A percentile compares a stretch with the other conserved stretches of the same genome.
phyloP scores from a whole-genome alignment of 257 asterid species.

The Misopates orontium region DNA sequence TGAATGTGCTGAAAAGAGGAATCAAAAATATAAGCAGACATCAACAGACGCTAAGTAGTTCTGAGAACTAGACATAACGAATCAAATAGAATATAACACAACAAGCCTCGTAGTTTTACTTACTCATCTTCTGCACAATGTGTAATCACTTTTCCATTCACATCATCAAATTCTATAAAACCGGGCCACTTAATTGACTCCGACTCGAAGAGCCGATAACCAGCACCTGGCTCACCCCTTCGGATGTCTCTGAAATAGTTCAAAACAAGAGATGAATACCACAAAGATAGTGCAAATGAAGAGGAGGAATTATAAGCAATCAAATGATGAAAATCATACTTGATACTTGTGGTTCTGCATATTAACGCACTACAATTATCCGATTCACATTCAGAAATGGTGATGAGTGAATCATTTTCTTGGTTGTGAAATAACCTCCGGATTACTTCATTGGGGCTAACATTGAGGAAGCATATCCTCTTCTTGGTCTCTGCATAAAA shows the following conservation, averaged over 20 bases:
- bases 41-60: constrained; percentile 23
- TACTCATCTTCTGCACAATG: constrained; percentile 96
- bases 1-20: constrained; percentile 63
- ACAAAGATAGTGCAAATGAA: constrained; percentile 22
- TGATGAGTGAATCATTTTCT: constrained; percentile 64
- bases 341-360: constrained; percentile 96
- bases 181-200: constrained; percentile 99
- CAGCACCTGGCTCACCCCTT: constrained; percentile 97
- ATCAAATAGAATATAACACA: not conserved
- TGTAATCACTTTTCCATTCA: constrained; percentile 95
- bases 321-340: constrained; percentile 51
- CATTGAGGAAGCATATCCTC: constrained; percentile 94
- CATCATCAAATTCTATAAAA: constrained; percentile 98
- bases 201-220: constrained; percentile 89
- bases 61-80: not conserved
- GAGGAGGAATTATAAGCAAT: constrained; percentile 7
- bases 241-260: constrained; percentile 64
- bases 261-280: constrained; percentile 19
- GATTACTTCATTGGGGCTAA: constrained; percentile 96
- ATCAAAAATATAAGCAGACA: constrained; percentile 1
- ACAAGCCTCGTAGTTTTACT: constrained; percentile 15
- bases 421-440: constrained; percentile 26
- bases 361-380: constrained; percentile 89
- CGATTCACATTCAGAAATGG: constrained; percentile 93
- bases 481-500: constrained; percentile 76